Conservation (phyloP, 2,329 filamentous ascomycete genomes). For the Fusarium dlaminii region DNA sequence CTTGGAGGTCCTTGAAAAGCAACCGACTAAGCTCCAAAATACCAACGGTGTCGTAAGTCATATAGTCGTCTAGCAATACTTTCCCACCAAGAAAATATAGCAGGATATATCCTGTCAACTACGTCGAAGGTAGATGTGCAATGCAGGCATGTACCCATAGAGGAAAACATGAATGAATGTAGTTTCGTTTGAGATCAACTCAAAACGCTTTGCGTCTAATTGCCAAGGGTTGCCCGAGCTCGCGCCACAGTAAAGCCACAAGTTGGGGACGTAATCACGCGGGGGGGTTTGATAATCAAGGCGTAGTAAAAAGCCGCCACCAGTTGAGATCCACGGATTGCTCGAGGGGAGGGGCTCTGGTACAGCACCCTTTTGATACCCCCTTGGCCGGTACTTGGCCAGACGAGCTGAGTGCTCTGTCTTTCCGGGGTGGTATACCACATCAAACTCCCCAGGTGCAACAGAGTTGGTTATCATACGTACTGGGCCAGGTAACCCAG, state of each 20-base stretch:
- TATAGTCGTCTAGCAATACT: neutral
- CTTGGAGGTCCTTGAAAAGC: neutral
- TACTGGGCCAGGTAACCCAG: conserved; percentile 9
- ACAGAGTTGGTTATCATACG: conserved; percentile 3
- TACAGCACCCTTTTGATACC: conserved; percentile 1
- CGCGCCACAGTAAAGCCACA: no score
- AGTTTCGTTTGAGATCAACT: accelerated
- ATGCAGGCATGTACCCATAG: neutral
- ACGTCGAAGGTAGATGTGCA: accelerated
- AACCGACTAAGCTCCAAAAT: neutral
- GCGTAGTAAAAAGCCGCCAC: no score
- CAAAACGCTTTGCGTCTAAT: no score
- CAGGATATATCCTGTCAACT: neutral
- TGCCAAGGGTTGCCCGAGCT: no score
- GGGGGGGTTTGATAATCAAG: no score
- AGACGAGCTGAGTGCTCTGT: neutral
- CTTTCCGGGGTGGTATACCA: conserved; percentile 1
- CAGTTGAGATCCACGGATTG: no score
- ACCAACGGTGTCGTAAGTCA: neutral
- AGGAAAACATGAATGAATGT: neutral
- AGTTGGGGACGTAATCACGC: no score
- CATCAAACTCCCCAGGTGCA: neutral
- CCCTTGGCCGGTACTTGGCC: conserved; percentile 15
- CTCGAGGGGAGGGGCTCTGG: neutral
- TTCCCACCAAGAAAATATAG: no score